Evolutionary conservation across 805 yeast genomes (phyloP).

Genomic region (Lipomyces chichibuensis): DNA sequence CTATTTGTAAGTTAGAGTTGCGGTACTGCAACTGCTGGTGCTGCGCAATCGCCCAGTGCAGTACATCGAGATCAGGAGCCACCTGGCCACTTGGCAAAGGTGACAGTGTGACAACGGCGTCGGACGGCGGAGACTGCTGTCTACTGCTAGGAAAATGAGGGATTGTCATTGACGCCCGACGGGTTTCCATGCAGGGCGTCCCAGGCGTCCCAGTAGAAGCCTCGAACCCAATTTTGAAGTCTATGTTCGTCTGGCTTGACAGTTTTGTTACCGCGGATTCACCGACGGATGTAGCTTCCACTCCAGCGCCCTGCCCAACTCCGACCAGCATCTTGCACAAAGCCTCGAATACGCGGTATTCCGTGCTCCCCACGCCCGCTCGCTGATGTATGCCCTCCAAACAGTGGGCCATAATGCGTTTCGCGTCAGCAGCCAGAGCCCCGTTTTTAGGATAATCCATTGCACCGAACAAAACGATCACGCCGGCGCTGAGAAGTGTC

Average conservation of each 20-base stretch:
- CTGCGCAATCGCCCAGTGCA: constrained; percentile 30
- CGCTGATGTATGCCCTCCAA: constrained; percentile 33
- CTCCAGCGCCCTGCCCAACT: neutral
- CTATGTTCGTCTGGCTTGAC: neutral
- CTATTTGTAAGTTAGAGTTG: neutral
- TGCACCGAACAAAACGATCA: constrained; percentile 54
- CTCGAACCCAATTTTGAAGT: neutral
- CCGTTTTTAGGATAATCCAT: constrained; percentile 85
- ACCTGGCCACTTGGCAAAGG: neutral
- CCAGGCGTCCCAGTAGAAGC: neutral
- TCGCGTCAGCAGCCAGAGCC: constrained; percentile 71
- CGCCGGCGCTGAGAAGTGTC: constrained; percentile 35
- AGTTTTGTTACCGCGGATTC: neutral
- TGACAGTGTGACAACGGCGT: neutral
- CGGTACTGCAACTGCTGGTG: constrained; percentile 25
- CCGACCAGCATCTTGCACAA: constrained; percentile 16
- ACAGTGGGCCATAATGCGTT: constrained; percentile 51
- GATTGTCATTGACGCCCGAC: constrained; percentile 28
- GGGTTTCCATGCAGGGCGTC: neutral
- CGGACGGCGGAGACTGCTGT: constrained; percentile 18
- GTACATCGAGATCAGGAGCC: constrained; percentile 14
- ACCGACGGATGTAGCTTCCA: constrained; percentile 2
- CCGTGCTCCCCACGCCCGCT: constrained; percentile 19
- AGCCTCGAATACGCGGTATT: constrained; percentile 20
- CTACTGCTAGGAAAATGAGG: constrained; percentile 26